A percentile compares a stretch with the other conserved stretches of the same genome.
These are phyloP conservation scores for Dendrobium catenatum DNA, from an alignment of 106 monocot species.

Conservation along the genomic window DNA sequence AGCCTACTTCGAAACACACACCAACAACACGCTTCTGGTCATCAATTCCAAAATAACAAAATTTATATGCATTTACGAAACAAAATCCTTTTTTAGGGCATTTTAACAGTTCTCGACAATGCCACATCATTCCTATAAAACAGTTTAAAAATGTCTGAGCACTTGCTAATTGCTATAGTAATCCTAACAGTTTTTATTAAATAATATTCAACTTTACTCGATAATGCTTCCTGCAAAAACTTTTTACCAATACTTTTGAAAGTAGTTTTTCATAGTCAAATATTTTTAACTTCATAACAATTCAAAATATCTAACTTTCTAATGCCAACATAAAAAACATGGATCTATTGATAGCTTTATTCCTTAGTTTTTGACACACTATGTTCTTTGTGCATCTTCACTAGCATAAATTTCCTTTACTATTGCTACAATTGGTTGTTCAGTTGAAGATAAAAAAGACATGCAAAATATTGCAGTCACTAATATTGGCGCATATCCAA, in stretches of 20 bases:
- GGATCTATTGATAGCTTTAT: neutral
- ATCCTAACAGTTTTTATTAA: neutral
- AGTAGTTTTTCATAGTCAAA: neutral
- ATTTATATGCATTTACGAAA: neutral
- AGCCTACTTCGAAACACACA: no score
- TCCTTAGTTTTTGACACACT: neutral
- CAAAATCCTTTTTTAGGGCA: no score
- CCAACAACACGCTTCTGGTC: neutral
- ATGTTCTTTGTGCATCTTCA: neutral
- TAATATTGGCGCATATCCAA: neutral
- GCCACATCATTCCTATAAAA: no score
- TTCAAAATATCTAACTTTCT: neutral
- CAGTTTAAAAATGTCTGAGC: no score
- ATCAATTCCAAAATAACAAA: neutral
- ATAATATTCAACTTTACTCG: neutral
- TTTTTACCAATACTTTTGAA: neutral
- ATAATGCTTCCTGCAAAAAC: neutral
- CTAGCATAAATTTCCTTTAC: neutral
- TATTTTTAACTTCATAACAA: neutral
- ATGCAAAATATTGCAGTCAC: neutral
- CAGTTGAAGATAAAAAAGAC: neutral
- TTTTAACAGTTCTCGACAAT: no score
- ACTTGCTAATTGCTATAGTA: no score
- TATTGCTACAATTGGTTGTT: neutral
- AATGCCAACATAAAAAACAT: neutral